These are phyloP conservation scores for Macrophomina tecta DNA, from an alignment of 2,329 filamentous ascomycete species.

Conservation along the genomic window DNA sequence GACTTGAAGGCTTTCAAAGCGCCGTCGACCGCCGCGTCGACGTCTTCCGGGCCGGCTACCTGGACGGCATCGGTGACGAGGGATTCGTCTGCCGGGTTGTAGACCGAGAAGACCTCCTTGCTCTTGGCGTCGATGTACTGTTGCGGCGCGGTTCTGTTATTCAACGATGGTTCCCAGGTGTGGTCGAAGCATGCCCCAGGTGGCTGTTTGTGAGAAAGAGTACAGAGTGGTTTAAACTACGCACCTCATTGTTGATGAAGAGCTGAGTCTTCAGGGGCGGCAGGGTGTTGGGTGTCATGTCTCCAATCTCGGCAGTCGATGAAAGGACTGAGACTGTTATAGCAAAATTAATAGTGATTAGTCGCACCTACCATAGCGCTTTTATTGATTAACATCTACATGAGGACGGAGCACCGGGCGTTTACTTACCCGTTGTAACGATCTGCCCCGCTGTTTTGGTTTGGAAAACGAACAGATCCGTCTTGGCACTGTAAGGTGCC, in stretches of 20 bases:
- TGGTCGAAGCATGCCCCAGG: too few species aligned
- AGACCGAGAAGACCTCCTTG: slow-evolving; percentile 33
- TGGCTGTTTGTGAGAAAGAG: too few species aligned
- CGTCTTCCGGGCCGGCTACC: slow-evolving; percentile 34
- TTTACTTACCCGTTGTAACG: too few species aligned
- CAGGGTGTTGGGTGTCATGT: neutral
- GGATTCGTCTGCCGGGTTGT: slow-evolving; percentile 36
- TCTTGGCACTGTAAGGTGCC: too few species aligned
- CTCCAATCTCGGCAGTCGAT: neutral
- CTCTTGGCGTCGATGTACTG: slow-evolving; percentile 37
- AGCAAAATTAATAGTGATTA: too few species aligned
- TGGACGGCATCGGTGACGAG: slow-evolving; percentile 36
- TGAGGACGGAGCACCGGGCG: too few species aligned
- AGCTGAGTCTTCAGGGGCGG: slow-evolving; percentile 27
- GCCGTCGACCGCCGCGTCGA: slow-evolving; percentile 37
- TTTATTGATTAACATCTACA: too few species aligned
- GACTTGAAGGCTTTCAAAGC: slow-evolving; percentile 35
- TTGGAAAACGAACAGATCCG: too few species aligned
- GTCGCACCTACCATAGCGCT: too few species aligned
- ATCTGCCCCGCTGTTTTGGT: too few species aligned
- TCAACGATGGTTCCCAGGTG: too few species aligned
- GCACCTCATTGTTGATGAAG: slow-evolving; percentile 40
- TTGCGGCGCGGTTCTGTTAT: slow-evolving; percentile 11
- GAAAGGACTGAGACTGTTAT: too few species aligned
- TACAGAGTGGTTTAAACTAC: neutral